These are phyloP conservation scores for Trametes pubescens DNA, from an alignment of 1,284 basidiomycete genomes.

Conservation along the genomic window DNA sequence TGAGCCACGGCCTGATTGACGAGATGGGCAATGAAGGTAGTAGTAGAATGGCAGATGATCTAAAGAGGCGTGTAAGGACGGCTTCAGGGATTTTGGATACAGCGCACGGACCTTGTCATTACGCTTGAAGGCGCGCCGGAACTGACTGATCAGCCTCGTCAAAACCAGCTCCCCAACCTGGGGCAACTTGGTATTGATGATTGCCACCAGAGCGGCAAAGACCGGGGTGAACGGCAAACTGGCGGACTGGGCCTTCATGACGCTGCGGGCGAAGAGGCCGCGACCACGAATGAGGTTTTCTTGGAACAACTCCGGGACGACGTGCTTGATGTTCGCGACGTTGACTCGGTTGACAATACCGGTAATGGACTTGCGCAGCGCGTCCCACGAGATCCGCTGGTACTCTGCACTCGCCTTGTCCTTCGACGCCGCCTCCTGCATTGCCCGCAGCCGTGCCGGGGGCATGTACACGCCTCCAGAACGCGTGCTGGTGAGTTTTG, in stretches of 20 bases:
- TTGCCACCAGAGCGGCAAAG: constrained; percentile 92
- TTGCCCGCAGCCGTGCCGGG: constrained; percentile 89
- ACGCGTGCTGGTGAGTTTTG: constrained; percentile 78
- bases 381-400: constrained; percentile 97
- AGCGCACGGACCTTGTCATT: constrained; percentile 90
- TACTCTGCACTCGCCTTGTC: constrained; percentile 94
- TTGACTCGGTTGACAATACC: constrained; percentile 99
- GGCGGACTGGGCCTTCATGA: constrained; percentile 98
- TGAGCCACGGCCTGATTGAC: constrained; percentile 97
- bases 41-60: constrained; percentile 93
- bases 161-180: constrained; percentile 95
- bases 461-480: constrained; percentile 98
- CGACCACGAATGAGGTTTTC: constrained; percentile 94
- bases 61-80: constrained; percentile 41
- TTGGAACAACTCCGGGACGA: constrained; percentile 92
- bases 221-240: constrained; percentile 98
- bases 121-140: constrained; percentile 93
- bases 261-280: constrained; percentile 89
- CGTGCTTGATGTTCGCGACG: constrained; percentile 94
- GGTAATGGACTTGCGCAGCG: constrained; percentile 96
- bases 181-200: constrained; percentile 98
- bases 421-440: constrained; percentile 86
- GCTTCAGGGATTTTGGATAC: neutral
- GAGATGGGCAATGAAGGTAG: constrained; percentile 96
- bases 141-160: constrained; percentile 92